Conservation (phyloP, 345 rosid genomes). For the Euphorbia tirucalli region DNA sequence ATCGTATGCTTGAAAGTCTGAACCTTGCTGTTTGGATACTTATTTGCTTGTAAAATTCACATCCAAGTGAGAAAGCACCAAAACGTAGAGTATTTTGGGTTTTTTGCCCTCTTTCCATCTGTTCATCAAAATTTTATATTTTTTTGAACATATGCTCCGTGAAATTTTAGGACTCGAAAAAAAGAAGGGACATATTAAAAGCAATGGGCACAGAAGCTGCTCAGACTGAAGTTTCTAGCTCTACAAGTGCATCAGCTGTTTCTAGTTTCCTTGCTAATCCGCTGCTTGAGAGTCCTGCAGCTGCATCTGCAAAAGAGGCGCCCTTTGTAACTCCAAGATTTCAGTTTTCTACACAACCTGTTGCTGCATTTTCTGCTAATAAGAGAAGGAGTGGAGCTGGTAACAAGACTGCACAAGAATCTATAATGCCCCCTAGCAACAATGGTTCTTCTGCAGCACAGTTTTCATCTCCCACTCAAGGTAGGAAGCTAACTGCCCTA, state of each 20-base stretch:
- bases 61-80: no score
- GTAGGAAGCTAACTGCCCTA: constrained; percentile 14
- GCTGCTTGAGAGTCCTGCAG: constrained; percentile 39
- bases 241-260: constrained; percentile 30
- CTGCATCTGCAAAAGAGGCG: constrained; percentile 25
- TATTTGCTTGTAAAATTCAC: no score
- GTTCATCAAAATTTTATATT: no score
- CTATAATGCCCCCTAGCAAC: constrained; percentile 29
- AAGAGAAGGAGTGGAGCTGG: constrained; percentile 35
- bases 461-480: constrained; percentile 33
- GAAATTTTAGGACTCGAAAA: constrained; percentile 53
- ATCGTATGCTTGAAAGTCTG: no score
- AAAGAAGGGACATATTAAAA: constrained; percentile 65
- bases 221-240: constrained; percentile 35
- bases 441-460: constrained; percentile 20
- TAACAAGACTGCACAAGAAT: constrained; percentile 27
- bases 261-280: constrained; percentile 59
- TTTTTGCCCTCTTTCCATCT: no score
- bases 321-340: constrained; percentile 45
- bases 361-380: constrained; percentile 70
- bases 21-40: no score
- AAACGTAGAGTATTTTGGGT: no score
- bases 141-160: no score
- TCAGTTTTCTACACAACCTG: constrained; percentile 77
- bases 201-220: constrained; percentile 74